These are phyloP conservation scores for Hydnum rufescens DNA, from an alignment of 768 basidiomycete genomes.

Conservation along the genomic window DNA sequence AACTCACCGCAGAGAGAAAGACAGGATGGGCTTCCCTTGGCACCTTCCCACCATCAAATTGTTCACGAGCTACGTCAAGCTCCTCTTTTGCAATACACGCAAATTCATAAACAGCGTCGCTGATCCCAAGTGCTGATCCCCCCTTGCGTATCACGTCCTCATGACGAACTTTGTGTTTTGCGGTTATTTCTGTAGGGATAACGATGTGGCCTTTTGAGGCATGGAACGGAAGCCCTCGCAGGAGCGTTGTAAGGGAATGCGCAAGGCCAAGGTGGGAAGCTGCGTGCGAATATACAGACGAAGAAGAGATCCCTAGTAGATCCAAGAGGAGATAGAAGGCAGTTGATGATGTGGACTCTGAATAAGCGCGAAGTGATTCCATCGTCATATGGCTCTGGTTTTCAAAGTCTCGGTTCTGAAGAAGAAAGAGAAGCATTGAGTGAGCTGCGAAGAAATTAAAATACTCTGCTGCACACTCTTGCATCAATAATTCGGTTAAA, in stretches of 20 bases:
- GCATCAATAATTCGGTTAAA: constrained; percentile 72
- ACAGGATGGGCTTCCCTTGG: constrained; percentile 37
- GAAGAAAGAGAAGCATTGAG: constrained; percentile 10
- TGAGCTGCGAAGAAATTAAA: neutral
- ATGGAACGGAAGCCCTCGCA: constrained; percentile 63
- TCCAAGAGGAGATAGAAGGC: constrained; percentile 59
- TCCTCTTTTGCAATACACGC: constrained; percentile 68
- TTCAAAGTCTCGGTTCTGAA: constrained; percentile 45
- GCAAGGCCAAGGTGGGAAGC: constrained; percentile 67
- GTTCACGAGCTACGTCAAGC: constrained; percentile 48
- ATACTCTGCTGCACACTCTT: constrained; percentile 29
- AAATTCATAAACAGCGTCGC: constrained; percentile 67
- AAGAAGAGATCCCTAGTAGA: constrained; percentile 32
- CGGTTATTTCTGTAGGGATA: constrained; percentile 66
- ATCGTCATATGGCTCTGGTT: constrained; percentile 44
- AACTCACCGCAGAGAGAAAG: constrained; percentile 50
- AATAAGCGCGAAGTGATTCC: constrained; percentile 48
- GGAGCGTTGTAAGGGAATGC: constrained; percentile 45
- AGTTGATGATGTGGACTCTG: constrained; percentile 64
- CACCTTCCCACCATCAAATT: constrained; percentile 27
- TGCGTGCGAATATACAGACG: constrained; percentile 41
- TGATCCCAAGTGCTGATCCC: constrained; percentile 34
- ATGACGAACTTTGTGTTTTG: constrained; percentile 55
- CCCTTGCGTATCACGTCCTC: constrained; percentile 43
- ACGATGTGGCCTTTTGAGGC: constrained; percentile 48